These are phyloP conservation scores for Decorospora gaudefroyi DNA, from an alignment of 2,329 filamentous ascomycete genomes.

Conservation along the genomic window DNA sequence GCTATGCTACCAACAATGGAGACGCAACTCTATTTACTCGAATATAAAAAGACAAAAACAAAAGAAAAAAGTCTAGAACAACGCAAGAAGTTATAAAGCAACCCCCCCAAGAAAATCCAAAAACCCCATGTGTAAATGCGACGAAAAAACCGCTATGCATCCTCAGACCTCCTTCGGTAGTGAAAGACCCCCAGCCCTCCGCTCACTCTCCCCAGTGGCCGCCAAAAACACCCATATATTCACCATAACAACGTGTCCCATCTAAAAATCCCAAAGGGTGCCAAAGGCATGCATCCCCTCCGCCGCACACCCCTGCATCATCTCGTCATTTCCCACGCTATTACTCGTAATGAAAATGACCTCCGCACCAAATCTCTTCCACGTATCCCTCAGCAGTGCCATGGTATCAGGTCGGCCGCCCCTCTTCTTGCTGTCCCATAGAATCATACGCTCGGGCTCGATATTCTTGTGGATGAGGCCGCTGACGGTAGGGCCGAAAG, in stretches of 20 bases:
- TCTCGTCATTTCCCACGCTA: slow-evolving; percentile 45
- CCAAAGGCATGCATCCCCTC: slow-evolving; percentile 44
- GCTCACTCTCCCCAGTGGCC: too few relatives aligned
- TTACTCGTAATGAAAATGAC: slow-evolving; percentile 47
- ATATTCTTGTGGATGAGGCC: slow-evolving; percentile 42
- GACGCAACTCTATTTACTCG: too few relatives aligned
- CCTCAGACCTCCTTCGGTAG: too few relatives aligned
- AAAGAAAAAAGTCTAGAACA: too few relatives aligned
- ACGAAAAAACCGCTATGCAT: too few relatives aligned
- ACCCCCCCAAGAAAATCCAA: too few relatives aligned
- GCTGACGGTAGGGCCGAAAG: slow-evolving; percentile 43
- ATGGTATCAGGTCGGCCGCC: slow-evolving; percentile 43
- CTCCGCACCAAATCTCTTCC: slow-evolving; percentile 41
- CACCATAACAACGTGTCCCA: background rate
- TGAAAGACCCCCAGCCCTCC: too few relatives aligned
- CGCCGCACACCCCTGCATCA: slow-evolving; percentile 43
- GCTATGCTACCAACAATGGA: too few relatives aligned
- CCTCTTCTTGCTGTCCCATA: slow-evolving; percentile 46
- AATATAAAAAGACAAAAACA: too few relatives aligned
- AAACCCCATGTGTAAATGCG: too few relatives aligned
- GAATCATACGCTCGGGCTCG: slow-evolving; percentile 45
- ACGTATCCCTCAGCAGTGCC: slow-evolving; percentile 41
- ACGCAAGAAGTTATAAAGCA: too few relatives aligned
- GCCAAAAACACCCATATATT: background rate
- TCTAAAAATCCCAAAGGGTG: slow-evolving; percentile 44